A percentile compares a stretch with the other conserved stretches of the same genome.
These are phyloP conservation scores for Pseudoneurospora amorphoporcata DNA, from an alignment of 495 filamentous ascomycete genomes.

Conservation along the genomic window DNA sequence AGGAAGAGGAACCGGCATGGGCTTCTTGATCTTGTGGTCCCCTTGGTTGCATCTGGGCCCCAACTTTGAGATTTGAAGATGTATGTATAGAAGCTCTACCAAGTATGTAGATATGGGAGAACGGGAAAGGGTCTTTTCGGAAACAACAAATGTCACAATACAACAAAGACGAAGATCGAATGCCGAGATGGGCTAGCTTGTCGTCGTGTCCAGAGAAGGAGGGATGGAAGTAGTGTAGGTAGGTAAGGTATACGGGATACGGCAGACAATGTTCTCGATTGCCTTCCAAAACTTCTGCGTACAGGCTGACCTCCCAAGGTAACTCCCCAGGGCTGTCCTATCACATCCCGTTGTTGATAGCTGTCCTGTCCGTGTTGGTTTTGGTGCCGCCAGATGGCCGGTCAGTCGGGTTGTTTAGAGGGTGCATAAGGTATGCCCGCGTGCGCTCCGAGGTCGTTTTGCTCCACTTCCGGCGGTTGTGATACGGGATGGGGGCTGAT, in stretches of 20 bases:
- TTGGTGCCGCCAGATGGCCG: not conserved
- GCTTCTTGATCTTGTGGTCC: not conserved
- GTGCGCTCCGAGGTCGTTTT: not conserved
- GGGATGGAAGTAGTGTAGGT: not conserved
- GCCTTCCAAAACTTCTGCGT: not conserved
- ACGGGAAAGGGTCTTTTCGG: not conserved
- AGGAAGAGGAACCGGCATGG: conserved; percentile 3
- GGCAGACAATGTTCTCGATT: not conserved
- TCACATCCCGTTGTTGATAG: not conserved
- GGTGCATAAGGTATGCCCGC: not conserved
- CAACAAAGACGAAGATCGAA: not conserved
- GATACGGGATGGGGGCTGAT: conserved; percentile 16
- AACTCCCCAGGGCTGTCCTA: not conserved
- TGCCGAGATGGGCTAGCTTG: not conserved
- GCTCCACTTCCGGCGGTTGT: conserved; percentile 4
- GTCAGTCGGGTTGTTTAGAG: not conserved
- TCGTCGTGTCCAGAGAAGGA: not conserved
- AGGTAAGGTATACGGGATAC: not conserved
- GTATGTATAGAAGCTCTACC: not conserved
- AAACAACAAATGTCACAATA: not conserved
- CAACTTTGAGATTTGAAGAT: not conserved
- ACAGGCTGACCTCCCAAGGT: not conserved
- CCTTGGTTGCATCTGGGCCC: not conserved
- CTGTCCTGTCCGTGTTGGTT: not conserved
- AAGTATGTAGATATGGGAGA: not conserved